phyloP scores from a whole-genome alignment of 129 eudicot species.

The Centella asiatica region DNA sequence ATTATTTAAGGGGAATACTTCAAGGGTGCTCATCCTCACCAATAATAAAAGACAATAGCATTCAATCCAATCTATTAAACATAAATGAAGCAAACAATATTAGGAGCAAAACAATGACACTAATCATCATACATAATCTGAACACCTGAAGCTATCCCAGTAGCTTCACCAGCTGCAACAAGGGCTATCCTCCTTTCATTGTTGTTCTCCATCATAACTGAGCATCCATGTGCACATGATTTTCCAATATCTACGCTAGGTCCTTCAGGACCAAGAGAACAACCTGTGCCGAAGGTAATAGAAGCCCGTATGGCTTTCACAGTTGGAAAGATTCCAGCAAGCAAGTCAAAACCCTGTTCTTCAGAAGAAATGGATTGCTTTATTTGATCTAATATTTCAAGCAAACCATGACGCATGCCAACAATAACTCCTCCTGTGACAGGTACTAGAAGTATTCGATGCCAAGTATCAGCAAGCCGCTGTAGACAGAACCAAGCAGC shows the following conservation, averaged over 20 bases:
- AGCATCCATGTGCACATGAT: slow-evolving; percentile 93
- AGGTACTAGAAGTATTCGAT: slow-evolving; percentile 87
- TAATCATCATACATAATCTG: neutral
- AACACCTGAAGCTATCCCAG: slow-evolving; percentile 94
- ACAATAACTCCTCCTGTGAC: slow-evolving; percentile 95
- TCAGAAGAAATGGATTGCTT: slow-evolving; percentile 56
- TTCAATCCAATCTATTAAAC: neutral
- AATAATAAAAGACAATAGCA: too few relatives aligned
- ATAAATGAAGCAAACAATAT: neutral
- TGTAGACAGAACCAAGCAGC: slow-evolving; percentile 98
- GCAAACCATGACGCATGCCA: slow-evolving; percentile 93
- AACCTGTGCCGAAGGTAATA: slow-evolving; percentile 91
- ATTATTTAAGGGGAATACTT: too few relatives aligned
- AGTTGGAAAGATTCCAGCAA: slow-evolving; percentile 63
- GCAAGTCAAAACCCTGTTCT: slow-evolving; percentile 57
- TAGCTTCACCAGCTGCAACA: slow-evolving; percentile 99
- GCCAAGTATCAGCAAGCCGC: slow-evolving; percentile 93
- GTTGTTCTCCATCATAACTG: slow-evolving; percentile 81
- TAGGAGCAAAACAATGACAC: neutral
- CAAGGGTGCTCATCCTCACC: too few relatives aligned
- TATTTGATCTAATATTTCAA: slow-evolving; percentile 84
- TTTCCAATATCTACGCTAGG: slow-evolving; percentile 99
- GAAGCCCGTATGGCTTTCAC: slow-evolving; percentile 95
- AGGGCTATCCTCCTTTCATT: slow-evolving; percentile 92
- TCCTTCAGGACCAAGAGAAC: slow-evolving; percentile 99